Conservation (phyloP, 1,139 yeast genomes). For the Yamadazyma sp. region DNA sequence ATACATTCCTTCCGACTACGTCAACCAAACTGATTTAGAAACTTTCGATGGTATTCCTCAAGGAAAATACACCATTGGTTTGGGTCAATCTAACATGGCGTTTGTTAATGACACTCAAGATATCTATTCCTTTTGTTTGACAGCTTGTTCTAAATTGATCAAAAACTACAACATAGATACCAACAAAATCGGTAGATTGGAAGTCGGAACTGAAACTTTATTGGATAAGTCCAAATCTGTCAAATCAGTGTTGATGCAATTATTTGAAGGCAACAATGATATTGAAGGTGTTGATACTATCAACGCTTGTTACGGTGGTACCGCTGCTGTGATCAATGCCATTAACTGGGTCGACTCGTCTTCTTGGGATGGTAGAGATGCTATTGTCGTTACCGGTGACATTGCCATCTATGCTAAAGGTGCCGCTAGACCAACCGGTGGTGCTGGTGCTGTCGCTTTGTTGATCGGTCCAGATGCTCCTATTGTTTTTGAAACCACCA, state of each 20-base stretch:
- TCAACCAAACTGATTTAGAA: constrained; percentile 88
- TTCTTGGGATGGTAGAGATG: constrained; percentile 98
- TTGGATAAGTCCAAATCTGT: constrained; percentile 97
- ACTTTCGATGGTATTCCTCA: constrained; percentile 79
- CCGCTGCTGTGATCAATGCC: constrained; percentile 90
- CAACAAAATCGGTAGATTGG: constrained; percentile 83
- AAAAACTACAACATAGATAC: constrained; percentile 82
- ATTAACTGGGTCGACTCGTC: constrained; percentile 96
- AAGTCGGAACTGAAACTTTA: constrained; percentile 97
- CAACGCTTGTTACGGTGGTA: constrained; percentile 99
- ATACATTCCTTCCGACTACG: constrained; percentile 81
- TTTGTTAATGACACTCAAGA: constrained; percentile 98
- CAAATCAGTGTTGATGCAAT: constrained; percentile 93
- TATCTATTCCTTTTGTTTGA: constrained; percentile 86
- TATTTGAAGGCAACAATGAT: constrained; percentile 85
- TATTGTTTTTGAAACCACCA: constrained; percentile 80
- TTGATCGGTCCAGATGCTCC: constrained; percentile 98
- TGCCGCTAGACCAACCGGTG: constrained; percentile 99
- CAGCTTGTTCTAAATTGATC: constrained; percentile 75
- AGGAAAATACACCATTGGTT: constrained; percentile 97
- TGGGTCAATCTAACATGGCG: constrained; percentile 98
- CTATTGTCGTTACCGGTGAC: constrained; percentile 96
- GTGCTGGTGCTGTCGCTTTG: constrained; percentile 96
- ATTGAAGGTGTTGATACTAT: constrained; percentile 95
- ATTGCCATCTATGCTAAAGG: constrained; percentile 97